Evolutionary conservation across 2,329 filamentous ascomycete species (phyloP), one percentile per base, ranked within the genome.

Genomic region (Blastomyces emzantsi): DNA sequence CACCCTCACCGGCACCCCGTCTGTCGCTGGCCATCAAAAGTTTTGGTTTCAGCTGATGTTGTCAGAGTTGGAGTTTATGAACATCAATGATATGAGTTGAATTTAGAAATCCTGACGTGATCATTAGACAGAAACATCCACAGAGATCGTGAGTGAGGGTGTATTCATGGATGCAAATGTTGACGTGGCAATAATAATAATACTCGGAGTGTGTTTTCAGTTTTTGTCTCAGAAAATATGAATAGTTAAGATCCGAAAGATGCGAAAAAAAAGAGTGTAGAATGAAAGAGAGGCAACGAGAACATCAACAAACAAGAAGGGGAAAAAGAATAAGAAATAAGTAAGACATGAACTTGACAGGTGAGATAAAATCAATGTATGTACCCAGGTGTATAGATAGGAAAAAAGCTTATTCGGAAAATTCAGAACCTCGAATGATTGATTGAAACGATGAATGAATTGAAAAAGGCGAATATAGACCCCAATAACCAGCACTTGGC

Each of bases 401-500:
- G 45, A 22, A 49, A 22, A 49, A 49, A 49, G 11, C 6, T 4
- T 49, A 49, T 49, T 49, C 47, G 43, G 7, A 30, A 30, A 30
- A n/a, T 36, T 15, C 1, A 36, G 1, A 3, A 55, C 17, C 17
- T 33, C 1, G 6, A n/a, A 36, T 33, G 11, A 33, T 33, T 4
- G 28, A 30, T n/a, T n/a, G n/a, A 51, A 25, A 13, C 3, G 11
- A 13, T 19, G 17, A 11, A 51, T 51, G 22, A n/a, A 51, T 22
- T 5, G 19, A 52, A 30, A 54, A 54, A 8, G 30, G 47, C 1
- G 36, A 45, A 9, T 45, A 36, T 30, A 54, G 19, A 22, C 43
- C 56, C 45, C 56, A 49, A 63, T 60, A 63, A 60, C 62, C 62
- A 63, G 62, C 62, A 63, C 62, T 63, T 63, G 62, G 62, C 45